These are phyloP conservation scores for Pichia kluyveri DNA, from an alignment of 805 yeast species.

Conservation along the genomic window DNA sequence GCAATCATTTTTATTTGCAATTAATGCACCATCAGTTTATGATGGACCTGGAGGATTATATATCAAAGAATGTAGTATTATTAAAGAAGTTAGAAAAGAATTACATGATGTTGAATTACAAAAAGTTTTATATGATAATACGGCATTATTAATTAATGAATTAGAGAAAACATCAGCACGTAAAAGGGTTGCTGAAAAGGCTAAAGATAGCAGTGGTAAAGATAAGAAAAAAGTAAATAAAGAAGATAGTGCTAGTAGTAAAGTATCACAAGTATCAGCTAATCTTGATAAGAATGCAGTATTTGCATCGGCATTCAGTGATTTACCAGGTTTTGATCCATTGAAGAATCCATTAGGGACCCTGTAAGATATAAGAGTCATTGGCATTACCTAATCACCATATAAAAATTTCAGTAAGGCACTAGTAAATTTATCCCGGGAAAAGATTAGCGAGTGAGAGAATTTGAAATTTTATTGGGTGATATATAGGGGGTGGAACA, in stretches of 20 bases:
- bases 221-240: background rate
- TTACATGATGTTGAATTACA: constrained; percentile 53
- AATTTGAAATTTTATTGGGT: too few relatives aligned
- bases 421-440: too few relatives aligned
- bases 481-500: too few relatives aligned
- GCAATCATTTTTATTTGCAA: constrained; percentile 62
- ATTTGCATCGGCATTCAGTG: constrained; percentile 18
- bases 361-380: too few relatives aligned
- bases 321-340: constrained; percentile 8
- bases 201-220: background rate
- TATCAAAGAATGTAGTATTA: constrained; percentile 62
- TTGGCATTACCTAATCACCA: too few relatives aligned
- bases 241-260: background rate
- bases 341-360: constrained; percentile 9
- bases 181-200: constrained; percentile 38
- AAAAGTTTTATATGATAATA: constrained; percentile 47
- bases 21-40: constrained; percentile 63
- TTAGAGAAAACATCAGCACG: constrained; percentile 68
- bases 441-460: too few relatives aligned
- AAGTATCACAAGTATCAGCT: background rate
- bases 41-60: constrained; percentile 57
- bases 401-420: too few relatives aligned
- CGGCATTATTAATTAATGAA: constrained; percentile 45
- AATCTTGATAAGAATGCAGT: constrained; percentile 12
- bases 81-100: constrained; percentile 52